Percentiles rank a stretch among this genome's conserved stretches.
Conservation (phyloP, 257 asterid genomes). For the Nemophila menziesii region DNA sequence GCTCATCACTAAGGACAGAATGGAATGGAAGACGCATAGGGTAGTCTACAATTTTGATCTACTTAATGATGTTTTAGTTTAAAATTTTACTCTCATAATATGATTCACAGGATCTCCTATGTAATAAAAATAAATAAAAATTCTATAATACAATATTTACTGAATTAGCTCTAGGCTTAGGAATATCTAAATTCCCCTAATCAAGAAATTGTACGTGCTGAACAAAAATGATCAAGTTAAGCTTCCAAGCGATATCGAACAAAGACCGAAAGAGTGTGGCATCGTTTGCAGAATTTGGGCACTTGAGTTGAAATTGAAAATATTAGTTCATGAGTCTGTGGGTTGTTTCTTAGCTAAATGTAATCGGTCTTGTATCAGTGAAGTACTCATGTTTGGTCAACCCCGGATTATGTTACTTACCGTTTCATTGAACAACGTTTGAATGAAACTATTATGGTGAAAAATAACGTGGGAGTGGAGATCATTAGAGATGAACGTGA, state of each 20-base stretch:
- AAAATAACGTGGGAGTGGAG: constrained; percentile 5
- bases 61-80: too few species aligned
- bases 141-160: too few species aligned
- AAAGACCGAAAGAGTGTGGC: constrained; percentile 9
- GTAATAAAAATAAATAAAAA: too few species aligned
- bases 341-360: constrained; percentile 17
- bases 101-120: too few species aligned
- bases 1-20: too few species aligned
- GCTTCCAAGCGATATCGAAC: constrained; percentile 8
- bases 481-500: constrained; percentile 6
- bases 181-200: not conserved
- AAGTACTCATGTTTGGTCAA: constrained; percentile 1
- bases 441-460: constrained; percentile 9
- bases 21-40: too few species aligned
- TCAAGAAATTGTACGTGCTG: not conserved
- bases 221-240: not conserved
- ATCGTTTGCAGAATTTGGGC: constrained; percentile 11
- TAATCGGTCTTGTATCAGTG: constrained; percentile 10
- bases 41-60: too few species aligned
- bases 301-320: constrained; percentile 8
- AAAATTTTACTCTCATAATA: too few species aligned
- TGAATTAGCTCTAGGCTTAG: constrained; percentile 2
- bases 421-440: constrained; percentile 7
- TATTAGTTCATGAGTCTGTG: constrained; percentile 9
- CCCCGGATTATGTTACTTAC: constrained; percentile 6